Evolutionary conservation across 2,329 filamentous ascomycete species (phyloP).

Genomic region (Fusarium staphyleae): DNA sequence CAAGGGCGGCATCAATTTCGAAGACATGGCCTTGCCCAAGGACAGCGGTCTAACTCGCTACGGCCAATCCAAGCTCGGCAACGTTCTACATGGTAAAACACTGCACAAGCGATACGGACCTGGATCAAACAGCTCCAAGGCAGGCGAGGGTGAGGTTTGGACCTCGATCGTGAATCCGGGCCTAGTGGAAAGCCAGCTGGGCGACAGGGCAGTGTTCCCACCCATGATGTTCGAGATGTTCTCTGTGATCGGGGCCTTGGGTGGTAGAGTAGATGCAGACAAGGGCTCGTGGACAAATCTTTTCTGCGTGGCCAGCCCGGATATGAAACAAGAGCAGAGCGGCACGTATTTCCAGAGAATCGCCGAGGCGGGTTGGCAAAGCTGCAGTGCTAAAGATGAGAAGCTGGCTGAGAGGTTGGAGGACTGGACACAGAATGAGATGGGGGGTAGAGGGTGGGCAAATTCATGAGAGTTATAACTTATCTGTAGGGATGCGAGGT

Average conservation of each 20-base stretch:
- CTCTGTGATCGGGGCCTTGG: background rate
- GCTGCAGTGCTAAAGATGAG: conserved; percentile 15
- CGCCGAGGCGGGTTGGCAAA: conserved; percentile 27
- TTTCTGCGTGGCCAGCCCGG: conserved; percentile 19
- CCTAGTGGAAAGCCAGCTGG: conserved; percentile 20
- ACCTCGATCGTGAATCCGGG: conserved; percentile 23
- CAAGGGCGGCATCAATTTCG: conserved; percentile 23
- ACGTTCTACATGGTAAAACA: conserved; percentile 24
- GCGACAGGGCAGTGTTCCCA: background rate
- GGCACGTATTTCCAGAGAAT: conserved; percentile 25
- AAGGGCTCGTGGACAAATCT: conserved; percentile 30
- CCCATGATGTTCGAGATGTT: background rate
- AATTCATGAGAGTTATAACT: no score
- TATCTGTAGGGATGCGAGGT: no score
- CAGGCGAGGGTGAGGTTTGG: conserved; percentile 26
- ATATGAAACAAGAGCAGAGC: conserved; percentile 25
- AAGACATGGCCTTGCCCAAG: background rate
- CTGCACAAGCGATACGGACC: conserved; percentile 26
- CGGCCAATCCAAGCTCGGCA: conserved; percentile 31
- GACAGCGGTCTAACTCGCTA: conserved; percentile 8
- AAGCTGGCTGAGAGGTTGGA: conserved; percentile 21
- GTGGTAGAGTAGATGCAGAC: conserved; percentile 11
- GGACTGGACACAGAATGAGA: conserved; percentile 22
- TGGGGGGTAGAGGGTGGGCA: conserved; percentile 18
- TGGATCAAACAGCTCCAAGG: conserved; percentile 1